Conservation (phyloP, 441 rosid genomes). For the Syzygium malaccense region DNA sequence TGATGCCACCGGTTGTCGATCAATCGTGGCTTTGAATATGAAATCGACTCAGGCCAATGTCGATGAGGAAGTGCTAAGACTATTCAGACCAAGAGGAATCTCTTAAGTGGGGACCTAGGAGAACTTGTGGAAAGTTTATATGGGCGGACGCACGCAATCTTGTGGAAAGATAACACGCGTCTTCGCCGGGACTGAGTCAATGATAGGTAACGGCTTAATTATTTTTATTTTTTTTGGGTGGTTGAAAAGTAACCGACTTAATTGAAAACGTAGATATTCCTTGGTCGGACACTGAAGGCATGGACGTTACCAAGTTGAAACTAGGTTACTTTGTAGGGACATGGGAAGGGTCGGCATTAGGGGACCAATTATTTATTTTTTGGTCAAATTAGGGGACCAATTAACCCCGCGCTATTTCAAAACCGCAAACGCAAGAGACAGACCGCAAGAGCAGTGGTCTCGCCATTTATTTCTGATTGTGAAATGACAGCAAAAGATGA, state of each 20-base stretch:
- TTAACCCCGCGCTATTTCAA: background rate
- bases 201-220: too few species aligned
- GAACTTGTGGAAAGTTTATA: too few species aligned
- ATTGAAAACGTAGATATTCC: background rate
- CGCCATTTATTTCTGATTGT: background rate
- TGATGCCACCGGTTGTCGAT: background rate
- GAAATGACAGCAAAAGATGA: background rate
- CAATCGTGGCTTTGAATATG: background rate
- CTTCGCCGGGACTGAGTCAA: too few species aligned
- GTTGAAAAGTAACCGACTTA: too few species aligned
- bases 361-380: background rate
- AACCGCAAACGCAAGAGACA: background rate
- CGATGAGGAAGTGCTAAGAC: background rate
- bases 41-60: background rate
- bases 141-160: too few species aligned
- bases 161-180: too few species aligned
- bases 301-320: background rate
- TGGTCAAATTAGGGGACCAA: background rate
- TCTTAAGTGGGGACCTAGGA: background rate
- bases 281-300: background rate
- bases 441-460: background rate
- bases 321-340: background rate
- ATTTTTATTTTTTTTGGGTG: too few species aligned
- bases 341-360: background rate
- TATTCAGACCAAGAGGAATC: background rate